phyloP scores from a whole-genome alignment of 768 basidiomycete genomes.

The Termitomyces sp. region DNA sequence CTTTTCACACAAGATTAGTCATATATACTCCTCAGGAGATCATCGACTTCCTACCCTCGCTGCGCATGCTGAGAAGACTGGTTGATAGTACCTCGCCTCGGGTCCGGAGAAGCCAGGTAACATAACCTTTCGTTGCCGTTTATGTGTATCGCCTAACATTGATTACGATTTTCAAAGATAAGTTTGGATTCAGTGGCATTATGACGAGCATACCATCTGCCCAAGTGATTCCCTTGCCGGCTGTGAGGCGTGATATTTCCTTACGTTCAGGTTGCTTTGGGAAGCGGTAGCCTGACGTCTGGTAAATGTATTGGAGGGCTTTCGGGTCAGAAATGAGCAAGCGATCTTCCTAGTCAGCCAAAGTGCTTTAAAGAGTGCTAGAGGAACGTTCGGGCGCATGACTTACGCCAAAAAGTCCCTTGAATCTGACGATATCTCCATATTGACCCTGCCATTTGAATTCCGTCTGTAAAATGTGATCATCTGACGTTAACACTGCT shows the following conservation, averaged over 20 bases:
- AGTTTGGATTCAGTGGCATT: not conserved
- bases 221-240: constrained; percentile 32
- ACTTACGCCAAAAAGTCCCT: constrained; percentile 31
- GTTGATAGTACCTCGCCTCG: constrained; percentile 35
- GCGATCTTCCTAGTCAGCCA: constrained; percentile 29
- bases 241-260: constrained; percentile 27
- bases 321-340: constrained; percentile 44
- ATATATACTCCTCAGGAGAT: constrained; percentile 4
- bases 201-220: constrained; percentile 29
- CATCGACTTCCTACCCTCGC: constrained; percentile 19
- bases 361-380: not conserved
- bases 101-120: constrained; percentile 40
- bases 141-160: constrained; percentile 30
- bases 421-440: constrained; percentile 33
- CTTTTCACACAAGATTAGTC: constrained; percentile 17
- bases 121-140: constrained; percentile 40
- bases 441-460: constrained; percentile 39
- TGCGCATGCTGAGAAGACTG: constrained; percentile 33
- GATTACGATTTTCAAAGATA: too few relatives aligned
- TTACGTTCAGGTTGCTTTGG: constrained; percentile 31
- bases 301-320: constrained; percentile 39
- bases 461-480: constrained; percentile 23
- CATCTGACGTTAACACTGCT: not conserved
- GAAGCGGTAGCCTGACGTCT: constrained; percentile 37
- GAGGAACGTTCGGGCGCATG: not conserved